Percentiles rank a stretch among this genome's conserved stretches.
Evolutionary conservation across 495 filamentous ascomycete species (phyloP).

Genomic region (Hypomontagnella submonticulosa): DNA sequence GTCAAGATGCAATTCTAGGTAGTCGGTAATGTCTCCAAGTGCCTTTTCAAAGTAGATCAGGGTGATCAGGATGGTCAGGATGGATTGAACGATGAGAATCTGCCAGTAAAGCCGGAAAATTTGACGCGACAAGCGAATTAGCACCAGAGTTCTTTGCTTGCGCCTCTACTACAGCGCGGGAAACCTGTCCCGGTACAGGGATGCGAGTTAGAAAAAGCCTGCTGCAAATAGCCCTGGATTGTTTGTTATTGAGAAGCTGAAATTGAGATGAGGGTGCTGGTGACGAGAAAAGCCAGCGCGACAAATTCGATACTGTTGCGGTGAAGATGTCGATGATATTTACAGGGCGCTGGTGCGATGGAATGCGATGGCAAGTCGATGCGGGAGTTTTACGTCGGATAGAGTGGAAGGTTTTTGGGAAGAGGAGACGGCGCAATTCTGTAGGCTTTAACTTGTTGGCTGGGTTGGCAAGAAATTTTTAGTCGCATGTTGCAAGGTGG

Average conservation of each 20-base stretch:
- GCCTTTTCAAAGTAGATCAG: slow-evolving; percentile 31
- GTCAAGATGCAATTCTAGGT: slow-evolving; percentile 41
- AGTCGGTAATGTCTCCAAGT: slow-evolving; percentile 19
- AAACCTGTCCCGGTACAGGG: slow-evolving; percentile 21
- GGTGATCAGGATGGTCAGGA: too few species aligned
- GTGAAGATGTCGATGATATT: slow-evolving; percentile 23
- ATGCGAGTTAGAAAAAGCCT: slow-evolving; percentile 21
- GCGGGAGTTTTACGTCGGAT: slow-evolving; percentile 19
- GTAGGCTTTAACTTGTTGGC: slow-evolving; percentile 27
- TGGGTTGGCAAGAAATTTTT: slow-evolving; percentile 30
- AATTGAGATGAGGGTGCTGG: background rate
- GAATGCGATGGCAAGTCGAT: slow-evolving; percentile 22
- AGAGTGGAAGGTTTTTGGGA: slow-evolving; percentile 10
- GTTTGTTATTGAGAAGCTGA: slow-evolving; percentile 19
- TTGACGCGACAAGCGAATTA: slow-evolving; percentile 31
- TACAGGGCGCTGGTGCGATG: slow-evolving; percentile 24
- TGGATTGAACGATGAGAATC: slow-evolving; percentile 21
- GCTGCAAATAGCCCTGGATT: slow-evolving; percentile 4
- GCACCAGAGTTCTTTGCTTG: slow-evolving; percentile 23
- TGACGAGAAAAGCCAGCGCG: background rate
- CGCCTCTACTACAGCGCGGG: slow-evolving; percentile 37
- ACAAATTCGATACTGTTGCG: slow-evolving; percentile 17
- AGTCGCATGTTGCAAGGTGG: slow-evolving; percentile 45
- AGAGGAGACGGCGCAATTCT: slow-evolving; percentile 28
- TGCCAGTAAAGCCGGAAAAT: slow-evolving; percentile 19